Evolutionary conservation across 75 land plant species (phyloP), one percentile per base, ranked within the genome.

Genomic region (Cupressus sempervirens): DNA sequence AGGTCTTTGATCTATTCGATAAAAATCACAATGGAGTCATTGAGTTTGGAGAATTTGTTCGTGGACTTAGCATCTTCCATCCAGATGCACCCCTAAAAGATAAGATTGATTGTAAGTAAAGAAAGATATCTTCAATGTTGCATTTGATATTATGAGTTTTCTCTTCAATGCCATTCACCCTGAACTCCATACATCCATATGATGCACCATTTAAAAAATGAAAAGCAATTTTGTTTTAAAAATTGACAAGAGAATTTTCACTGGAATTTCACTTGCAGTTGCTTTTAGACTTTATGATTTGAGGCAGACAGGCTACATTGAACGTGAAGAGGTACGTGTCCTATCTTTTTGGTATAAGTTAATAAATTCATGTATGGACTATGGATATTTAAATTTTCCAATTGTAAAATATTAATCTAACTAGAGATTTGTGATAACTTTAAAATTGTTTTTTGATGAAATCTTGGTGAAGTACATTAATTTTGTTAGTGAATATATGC

Each of bases 1-100:
- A 94, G 98, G 86, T 96, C 40, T 96, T 96, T 91, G 88, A 93
- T 83, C 83, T 92, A 48, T 94, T 96, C 85, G 98, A 96, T 86
- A 14, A 82, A 29, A 96, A 96, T 29, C 91, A 84, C 8, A 90
- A 94, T 82, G 96, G 95, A 10, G 94, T 92, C 32, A 93, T 96
- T 45, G 98, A 94, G 29, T 96, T 96, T 84, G 97, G 93, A 23
- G 98, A 96, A 72, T 96, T 96, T 90, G 94, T 96, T 79, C 90
- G 94, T 30, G 87, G 93, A 13, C 85, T 96, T 4, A 89, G 95
- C 77, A 83, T 95, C 32, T 96, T 96, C 81, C 98, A 96, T 73
- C 98, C 98, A 29, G 80, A 88, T 77, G 89, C 97, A 82, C 89
- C 91, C 16, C 83, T 46, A 67, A 85, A 88, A 81, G 93, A 92